phyloP scores from a whole-genome alignment of 176 grass and related monocot genomes.

The Zea mays region DNA sequence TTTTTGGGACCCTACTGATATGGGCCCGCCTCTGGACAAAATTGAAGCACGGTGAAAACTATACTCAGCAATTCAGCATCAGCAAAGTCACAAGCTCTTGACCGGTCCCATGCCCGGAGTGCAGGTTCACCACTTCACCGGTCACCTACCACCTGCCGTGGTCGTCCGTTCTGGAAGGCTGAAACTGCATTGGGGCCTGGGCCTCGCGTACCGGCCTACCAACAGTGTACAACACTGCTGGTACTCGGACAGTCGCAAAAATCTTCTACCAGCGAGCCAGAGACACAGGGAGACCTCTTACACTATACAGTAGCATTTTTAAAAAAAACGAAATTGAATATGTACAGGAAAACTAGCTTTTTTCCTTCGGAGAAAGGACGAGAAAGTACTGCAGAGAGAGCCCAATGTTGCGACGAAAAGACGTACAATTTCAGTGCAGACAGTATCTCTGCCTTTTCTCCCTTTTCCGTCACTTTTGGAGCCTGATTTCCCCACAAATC shows the following conservation, averaged over 20 bases:
- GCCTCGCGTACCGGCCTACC: neutral
- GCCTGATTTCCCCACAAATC: slow-evolving; percentile 56
- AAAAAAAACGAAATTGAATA: no score
- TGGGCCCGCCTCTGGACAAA: neutral
- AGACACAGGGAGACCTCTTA: neutral
- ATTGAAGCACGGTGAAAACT: neutral
- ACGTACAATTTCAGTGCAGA: slow-evolving; percentile 33
- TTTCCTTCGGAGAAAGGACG: slow-evolving; percentile 28
- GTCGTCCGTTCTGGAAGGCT: slow-evolving; percentile 32
- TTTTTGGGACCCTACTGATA: no score
- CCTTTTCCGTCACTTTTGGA: slow-evolving; percentile 54
- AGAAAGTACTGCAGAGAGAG: neutral
- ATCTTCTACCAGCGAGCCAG: neutral
- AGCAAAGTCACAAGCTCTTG: neutral
- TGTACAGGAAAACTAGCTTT: neutral
- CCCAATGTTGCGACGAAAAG: slow-evolving; percentile 27
- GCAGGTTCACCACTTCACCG: neutral
- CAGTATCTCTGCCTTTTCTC: slow-evolving; percentile 40
- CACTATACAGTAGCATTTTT: neutral
- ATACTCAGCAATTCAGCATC: neutral
- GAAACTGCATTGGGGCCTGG: neutral
- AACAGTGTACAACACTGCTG: neutral
- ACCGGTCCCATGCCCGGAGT: neutral
- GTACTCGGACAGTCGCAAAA: slow-evolving; percentile 3
- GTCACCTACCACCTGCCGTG: no score